Conservation (phyloP, 2,329 filamentous ascomycete species). For the Trichoderma sp. region DNA sequence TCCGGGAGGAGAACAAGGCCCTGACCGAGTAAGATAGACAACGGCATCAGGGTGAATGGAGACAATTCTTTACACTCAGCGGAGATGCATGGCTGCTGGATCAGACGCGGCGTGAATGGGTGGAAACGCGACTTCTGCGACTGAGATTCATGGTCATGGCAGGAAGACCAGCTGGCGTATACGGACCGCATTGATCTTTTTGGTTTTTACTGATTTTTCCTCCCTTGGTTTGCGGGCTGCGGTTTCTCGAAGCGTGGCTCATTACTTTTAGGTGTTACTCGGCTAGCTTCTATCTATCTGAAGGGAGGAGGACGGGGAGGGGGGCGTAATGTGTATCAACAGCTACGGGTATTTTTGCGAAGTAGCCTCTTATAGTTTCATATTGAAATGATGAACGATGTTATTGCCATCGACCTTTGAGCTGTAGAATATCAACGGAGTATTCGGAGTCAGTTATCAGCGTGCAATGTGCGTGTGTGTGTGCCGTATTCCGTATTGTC, state of each 20-base stretch:
- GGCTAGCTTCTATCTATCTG: not conserved
- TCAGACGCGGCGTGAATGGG: not conserved
- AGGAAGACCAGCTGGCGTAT: not conserved
- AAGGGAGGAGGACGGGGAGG: not conserved
- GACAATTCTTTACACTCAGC: not conserved
- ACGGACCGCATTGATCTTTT: not conserved
- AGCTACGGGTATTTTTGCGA: not conserved
- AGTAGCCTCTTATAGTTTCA: not conserved
- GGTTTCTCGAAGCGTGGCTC: not conserved
- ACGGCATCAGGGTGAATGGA: not conserved
- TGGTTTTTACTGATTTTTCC: not conserved
- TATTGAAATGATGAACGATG: not conserved
- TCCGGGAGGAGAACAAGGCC: constrained; percentile 38
- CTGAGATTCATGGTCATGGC: not conserved
- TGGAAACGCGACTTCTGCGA: not conserved
- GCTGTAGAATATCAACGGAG: not conserved
- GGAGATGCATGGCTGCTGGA: not conserved
- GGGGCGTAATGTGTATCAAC: not conserved
- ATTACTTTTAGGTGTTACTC: not conserved
- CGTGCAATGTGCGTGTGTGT: not conserved
- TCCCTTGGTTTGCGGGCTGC: not conserved
- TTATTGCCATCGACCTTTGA: not conserved
- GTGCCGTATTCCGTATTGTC: not conserved
- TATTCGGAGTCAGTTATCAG: too few relatives aligned
- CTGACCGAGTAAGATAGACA: constrained; percentile 20